Percentiles rank a stretch among this genome's conserved stretches.
Evolutionary conservation across 176 grass and related monocot species (phyloP).

Genomic region (Melocanna baccifera): DNA sequence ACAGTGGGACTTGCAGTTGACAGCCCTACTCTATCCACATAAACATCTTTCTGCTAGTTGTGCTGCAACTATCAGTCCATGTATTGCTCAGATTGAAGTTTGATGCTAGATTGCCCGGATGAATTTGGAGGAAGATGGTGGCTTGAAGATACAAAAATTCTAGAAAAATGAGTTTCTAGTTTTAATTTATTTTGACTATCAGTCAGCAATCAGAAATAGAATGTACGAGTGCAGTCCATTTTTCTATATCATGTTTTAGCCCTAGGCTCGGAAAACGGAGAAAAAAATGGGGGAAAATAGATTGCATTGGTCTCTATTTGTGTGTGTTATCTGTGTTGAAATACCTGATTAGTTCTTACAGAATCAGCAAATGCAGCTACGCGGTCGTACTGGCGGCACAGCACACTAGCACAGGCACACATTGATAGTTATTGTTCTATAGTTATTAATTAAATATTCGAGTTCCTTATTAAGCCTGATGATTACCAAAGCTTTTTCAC

Average conservation of each 20-base stretch:
- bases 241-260: too few species aligned
- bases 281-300: too few species aligned
- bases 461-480: too few species aligned
- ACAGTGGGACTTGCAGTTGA: slow-evolving; percentile 75
- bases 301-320: not conserved
- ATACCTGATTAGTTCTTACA: too few species aligned
- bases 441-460: too few species aligned
- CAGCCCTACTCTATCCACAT: slow-evolving; percentile 51
- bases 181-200: not conserved
- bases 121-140: not conserved
- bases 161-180: not conserved
- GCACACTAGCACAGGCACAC: too few species aligned
- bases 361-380: too few species aligned
- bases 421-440: too few species aligned
- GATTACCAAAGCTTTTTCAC: too few species aligned
- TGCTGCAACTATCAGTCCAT: not conserved
- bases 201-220: not conserved
- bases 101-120: not conserved
- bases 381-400: too few species aligned
- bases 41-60: not conserved
- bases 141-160: not conserved
- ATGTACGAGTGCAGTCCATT: not conserved
- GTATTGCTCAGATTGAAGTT: not conserved
- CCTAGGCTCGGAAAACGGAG: too few species aligned
- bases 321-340: too few species aligned